Evolutionary conservation across 2,329 filamentous ascomycete species (phyloP).

Genomic region (Zymoseptoria pseudotritici): DNA sequence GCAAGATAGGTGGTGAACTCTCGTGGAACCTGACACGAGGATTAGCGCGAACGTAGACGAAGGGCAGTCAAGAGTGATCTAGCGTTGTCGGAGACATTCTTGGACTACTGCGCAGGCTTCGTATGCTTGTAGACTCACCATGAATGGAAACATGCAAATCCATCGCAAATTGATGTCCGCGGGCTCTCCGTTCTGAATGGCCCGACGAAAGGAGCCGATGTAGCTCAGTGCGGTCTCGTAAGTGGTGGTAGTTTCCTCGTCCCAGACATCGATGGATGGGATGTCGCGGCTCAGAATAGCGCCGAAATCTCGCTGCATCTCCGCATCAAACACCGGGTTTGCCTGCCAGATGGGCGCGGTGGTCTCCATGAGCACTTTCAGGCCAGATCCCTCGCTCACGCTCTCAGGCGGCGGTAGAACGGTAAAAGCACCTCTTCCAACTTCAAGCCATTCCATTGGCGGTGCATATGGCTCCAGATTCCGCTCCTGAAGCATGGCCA

Average conservation of each 20-base stretch:
- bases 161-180: constrained; percentile 22
- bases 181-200: constrained; percentile 19
- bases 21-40: constrained; percentile 13
- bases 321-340: constrained; percentile 13
- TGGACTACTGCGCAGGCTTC: neutral
- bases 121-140: constrained; percentile 1
- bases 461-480: constrained; percentile 22
- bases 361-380: constrained; percentile 20
- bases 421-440: constrained; percentile 22
- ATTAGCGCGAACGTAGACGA: neutral
- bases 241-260: constrained; percentile 17
- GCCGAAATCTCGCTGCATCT: constrained; percentile 18
- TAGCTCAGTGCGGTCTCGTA: constrained; percentile 26
- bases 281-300: constrained; percentile 19
- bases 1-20: constrained; percentile 26
- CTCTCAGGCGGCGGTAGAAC: constrained; percentile 20
- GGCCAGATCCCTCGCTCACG: constrained; percentile 17
- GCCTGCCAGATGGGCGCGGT: constrained; percentile 18
- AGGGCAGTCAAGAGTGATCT: neutral
- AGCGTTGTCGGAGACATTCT: neutral
- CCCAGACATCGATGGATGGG: constrained; percentile 13
- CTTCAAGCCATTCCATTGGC: constrained; percentile 28
- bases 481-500: constrained; percentile 25
- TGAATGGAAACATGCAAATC: constrained; percentile 28
- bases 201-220: constrained; percentile 22